A percentile compares a stretch with the other conserved stretches of the same genome.
Evolutionary conservation across 306 rosid species (phyloP).

Genomic region (Corylus avellana): DNA sequence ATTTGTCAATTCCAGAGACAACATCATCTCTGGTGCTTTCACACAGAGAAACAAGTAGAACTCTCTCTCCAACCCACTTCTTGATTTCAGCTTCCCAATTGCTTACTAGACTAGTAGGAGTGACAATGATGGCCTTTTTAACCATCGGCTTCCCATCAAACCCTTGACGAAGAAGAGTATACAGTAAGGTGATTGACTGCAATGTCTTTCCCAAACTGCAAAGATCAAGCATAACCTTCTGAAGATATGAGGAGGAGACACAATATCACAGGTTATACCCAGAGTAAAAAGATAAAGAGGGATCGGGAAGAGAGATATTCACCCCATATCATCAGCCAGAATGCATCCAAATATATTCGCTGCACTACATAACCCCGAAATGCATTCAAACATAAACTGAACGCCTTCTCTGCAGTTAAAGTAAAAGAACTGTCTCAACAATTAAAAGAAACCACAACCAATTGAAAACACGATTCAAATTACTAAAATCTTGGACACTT

Average conservation of each 20-base stretch:
- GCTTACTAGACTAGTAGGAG: slow-evolving; percentile 98
- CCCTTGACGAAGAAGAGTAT: slow-evolving; percentile 90
- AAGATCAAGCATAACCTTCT: slow-evolving; percentile 20
- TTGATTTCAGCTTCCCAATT: slow-evolving; percentile 97
- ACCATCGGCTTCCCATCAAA: slow-evolving; percentile 83
- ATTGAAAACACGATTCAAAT: background rate
- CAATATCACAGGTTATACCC: background rate
- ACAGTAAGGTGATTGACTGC: slow-evolving; percentile 91
- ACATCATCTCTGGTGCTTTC: slow-evolving; percentile 90
- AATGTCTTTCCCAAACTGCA: slow-evolving; percentile 95
- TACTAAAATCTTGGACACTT: background rate
- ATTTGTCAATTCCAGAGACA: slow-evolving; percentile 71
- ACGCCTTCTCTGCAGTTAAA: slow-evolving; percentile 85
- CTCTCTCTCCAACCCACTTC: slow-evolving; percentile 90
- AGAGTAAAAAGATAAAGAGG: slow-evolving; percentile 8
- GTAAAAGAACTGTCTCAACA: slow-evolving; percentile 23
- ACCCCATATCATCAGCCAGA: slow-evolving; percentile 99
- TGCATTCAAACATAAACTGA: slow-evolving; percentile 97
- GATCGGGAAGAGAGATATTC: slow-evolving; percentile 24
- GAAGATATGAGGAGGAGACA: slow-evolving; percentile 9
- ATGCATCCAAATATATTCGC: slow-evolving; percentile 82
- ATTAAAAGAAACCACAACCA: slow-evolving; percentile 5
- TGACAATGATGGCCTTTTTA: slow-evolving; percentile 83
- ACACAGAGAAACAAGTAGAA: slow-evolving; percentile 74
- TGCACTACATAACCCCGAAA: slow-evolving; percentile 57